Conservation (phyloP, 2,329 filamentous ascomycete species). For the Fonsecaea multimorphosa region DNA sequence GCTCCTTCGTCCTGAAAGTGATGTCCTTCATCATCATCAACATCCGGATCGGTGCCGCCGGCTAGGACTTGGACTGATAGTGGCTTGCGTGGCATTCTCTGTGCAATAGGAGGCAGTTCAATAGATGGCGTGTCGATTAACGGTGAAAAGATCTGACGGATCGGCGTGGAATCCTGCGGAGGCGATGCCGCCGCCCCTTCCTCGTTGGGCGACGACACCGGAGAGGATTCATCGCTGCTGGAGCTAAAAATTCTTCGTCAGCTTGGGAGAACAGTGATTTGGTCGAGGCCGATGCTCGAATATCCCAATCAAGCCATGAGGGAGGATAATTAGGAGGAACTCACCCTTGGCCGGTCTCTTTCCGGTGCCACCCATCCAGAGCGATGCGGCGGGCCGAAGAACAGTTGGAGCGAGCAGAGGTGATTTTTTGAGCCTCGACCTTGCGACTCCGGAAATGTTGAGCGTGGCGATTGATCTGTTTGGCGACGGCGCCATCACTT, state of each 20-base stretch:
- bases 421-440: conserved; percentile 28
- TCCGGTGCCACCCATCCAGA: conserved; percentile 34
- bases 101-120: conserved; percentile 1
- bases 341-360: conserved; percentile 23
- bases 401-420: conserved; percentile 29
- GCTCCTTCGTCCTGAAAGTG: conserved; percentile 24
- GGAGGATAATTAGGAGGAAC: conserved; percentile 3
- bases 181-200: conserved; percentile 9
- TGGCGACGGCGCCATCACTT: conserved; percentile 33
- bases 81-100: conserved; percentile 3
- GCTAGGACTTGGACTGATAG: conserved; percentile 6
- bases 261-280: not conserved
- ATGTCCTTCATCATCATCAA: conserved; percentile 3
- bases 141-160: conserved; percentile 5
- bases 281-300: not conserved
- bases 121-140: not conserved
- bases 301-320: not conserved
- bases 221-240: conserved; percentile 27
- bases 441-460: conserved; percentile 34
- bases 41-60: conserved; percentile 1
- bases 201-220: conserved; percentile 21
- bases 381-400: conserved; percentile 36
- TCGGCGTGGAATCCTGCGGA: conserved; percentile 2
- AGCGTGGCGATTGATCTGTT: conserved; percentile 37
- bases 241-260: conserved; percentile 19